Evolutionary conservation across 805 yeast genomes (phyloP).

Genomic region (Saturnispora zaruensis): DNA sequence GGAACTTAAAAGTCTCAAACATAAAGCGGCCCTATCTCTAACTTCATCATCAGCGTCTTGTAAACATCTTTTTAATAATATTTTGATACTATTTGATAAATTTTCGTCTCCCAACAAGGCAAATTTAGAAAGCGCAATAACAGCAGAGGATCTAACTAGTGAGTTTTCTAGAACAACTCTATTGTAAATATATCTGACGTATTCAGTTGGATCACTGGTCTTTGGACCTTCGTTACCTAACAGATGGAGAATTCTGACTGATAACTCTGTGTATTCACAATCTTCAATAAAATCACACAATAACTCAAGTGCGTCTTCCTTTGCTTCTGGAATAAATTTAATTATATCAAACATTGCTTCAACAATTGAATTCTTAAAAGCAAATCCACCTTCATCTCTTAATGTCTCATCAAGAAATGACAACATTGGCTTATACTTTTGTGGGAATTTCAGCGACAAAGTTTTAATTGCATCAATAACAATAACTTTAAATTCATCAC

Average conservation of each 20-base stretch:
- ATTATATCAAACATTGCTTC: conserved; percentile 91
- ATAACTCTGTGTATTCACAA: conserved; percentile 90
- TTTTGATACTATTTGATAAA: conserved; percentile 59
- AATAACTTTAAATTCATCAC: conserved; percentile 91
- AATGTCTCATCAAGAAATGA: conserved; percentile 73
- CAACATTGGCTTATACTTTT: conserved; percentile 76
- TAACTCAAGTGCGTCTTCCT: conserved; percentile 75
- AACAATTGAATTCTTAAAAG: conserved; percentile 77
- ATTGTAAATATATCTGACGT: conserved; percentile 93
- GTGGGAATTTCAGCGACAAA: conserved; percentile 86
- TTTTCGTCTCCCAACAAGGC: conserved; percentile 67
- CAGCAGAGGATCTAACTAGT: conserved; percentile 91
- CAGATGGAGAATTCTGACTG: conserved; percentile 85
- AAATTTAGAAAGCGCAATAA: conserved; percentile 84
- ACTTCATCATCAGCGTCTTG: conserved; percentile 93
- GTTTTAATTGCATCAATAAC: conserved; percentile 93
- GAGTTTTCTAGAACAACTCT: conserved; percentile 95
- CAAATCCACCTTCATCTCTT: conserved; percentile 85
- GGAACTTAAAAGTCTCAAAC: conserved; percentile 54
- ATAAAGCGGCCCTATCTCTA: conserved; percentile 91
- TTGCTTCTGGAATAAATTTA: conserved; percentile 74
- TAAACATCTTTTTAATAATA: conserved; percentile 72
- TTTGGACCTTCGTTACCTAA: conserved; percentile 93
- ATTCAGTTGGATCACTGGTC: conserved; percentile 76
- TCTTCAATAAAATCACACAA: conserved; percentile 97